phyloP scores from a whole-genome alignment of 441 rosid genomes.

The Brassica hybrid region DNA sequence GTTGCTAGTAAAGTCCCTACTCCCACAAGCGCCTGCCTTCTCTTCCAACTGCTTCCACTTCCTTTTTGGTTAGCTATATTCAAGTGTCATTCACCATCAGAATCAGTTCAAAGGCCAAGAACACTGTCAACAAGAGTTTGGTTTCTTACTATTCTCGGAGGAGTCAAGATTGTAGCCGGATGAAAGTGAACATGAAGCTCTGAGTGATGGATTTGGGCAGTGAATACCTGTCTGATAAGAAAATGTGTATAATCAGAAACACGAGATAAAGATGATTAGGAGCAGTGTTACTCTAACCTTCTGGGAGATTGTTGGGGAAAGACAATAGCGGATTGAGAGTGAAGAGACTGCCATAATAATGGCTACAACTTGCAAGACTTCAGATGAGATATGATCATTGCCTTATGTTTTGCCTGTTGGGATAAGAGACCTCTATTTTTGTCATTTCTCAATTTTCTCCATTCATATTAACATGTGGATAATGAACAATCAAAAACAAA shows the following conservation, averaged over 20 bases:
- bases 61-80: not conserved
- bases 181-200: slow-evolving; percentile 33
- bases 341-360: slow-evolving; percentile 61
- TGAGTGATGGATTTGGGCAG: slow-evolving; percentile 46
- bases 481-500: not conserved
- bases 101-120: not conserved
- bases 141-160: slow-evolving; percentile 56
- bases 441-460: slow-evolving; percentile 7
- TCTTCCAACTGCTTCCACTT: slow-evolving; percentile 55
- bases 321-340: slow-evolving; percentile 50
- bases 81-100: too few relatives aligned
- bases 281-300: slow-evolving; percentile 45
- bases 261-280: not conserved
- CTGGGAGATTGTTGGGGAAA: slow-evolving; percentile 49
- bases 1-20: slow-evolving; percentile 60
- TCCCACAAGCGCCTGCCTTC: slow-evolving; percentile 68
- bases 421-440: slow-evolving; percentile 11
- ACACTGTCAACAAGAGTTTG: slow-evolving; percentile 21
- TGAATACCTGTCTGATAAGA: slow-evolving; percentile 46
- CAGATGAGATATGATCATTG: slow-evolving; percentile 1
- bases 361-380: too few relatives aligned
- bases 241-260: slow-evolving; percentile 2
- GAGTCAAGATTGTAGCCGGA: slow-evolving; percentile 34
- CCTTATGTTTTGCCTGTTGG: not conserved
- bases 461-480: slow-evolving; percentile 7